Evolutionary conservation across 176 grass and related monocot species (phyloP).

Genomic region (Miscanthus lutarioriparius): DNA sequence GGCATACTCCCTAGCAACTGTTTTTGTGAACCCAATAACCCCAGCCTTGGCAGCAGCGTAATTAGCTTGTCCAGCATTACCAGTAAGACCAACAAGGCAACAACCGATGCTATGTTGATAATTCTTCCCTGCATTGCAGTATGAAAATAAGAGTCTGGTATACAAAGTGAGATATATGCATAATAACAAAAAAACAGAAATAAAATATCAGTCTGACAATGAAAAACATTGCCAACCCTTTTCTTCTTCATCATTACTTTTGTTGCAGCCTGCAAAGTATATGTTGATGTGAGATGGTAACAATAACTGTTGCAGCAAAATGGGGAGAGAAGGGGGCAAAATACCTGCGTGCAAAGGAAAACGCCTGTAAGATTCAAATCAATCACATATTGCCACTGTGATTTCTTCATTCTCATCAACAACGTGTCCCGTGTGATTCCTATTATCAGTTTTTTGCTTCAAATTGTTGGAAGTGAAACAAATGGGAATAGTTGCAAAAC

Average conservation of each 20-base stretch:
- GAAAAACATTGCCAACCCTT: constrained; percentile 50
- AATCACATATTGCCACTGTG: constrained; percentile 98
- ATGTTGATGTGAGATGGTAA: constrained; percentile 23
- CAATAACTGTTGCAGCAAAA: not conserved
- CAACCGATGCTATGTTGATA: constrained; percentile 95
- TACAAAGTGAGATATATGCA: not conserved
- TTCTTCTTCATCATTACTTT: constrained; percentile 99
- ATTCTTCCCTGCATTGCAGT: constrained; percentile 70
- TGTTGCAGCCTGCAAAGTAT: constrained; percentile 79
- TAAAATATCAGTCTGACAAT: not conserved
- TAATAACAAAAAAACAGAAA: not conserved
- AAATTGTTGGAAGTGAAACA: constrained; percentile 17
- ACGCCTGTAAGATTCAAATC: constrained; percentile 94
- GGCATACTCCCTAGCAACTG: constrained; percentile 94
- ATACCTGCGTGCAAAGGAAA: constrained; percentile 95
- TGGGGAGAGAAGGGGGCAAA: not conserved
- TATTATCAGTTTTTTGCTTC: constrained; percentile 32
- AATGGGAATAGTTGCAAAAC: not conserved
- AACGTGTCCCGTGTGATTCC: constrained; percentile 94
- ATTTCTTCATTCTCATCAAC: constrained; percentile 99
- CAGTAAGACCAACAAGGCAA: constrained; percentile 85
- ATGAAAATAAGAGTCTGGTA: constrained; percentile 9
- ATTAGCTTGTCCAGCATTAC: constrained; percentile 92
- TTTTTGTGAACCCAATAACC: constrained; percentile 97
- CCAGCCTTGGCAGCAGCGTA: constrained; percentile 93